These are phyloP conservation scores for Ulota crispa DNA, from an alignment of 225 moss, liverwort and hornwort genomes.

Conservation along the genomic window DNA sequence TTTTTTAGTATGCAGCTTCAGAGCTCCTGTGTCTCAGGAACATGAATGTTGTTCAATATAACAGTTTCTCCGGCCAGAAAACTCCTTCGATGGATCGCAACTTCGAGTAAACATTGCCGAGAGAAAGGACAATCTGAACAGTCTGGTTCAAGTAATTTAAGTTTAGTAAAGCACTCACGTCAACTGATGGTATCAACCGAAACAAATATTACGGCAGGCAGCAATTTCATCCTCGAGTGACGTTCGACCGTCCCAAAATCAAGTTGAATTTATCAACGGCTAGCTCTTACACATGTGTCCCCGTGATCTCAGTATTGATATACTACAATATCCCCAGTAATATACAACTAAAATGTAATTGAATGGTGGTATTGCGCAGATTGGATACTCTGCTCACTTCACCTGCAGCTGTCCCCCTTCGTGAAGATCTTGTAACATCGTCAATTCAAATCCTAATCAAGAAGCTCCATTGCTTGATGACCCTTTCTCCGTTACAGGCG, in stretches of 20 bases:
- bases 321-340: conserved; percentile 27
- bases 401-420: neutral
- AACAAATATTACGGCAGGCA: neutral
- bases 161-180: neutral
- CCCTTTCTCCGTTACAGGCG: conserved; percentile 5
- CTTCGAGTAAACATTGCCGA: neutral
- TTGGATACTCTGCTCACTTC: neutral
- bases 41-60: neutral
- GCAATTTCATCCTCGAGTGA: neutral
- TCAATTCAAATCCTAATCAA: neutral
- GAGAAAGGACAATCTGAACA: neutral
- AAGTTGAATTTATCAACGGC: neutral
- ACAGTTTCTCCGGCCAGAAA: neutral
- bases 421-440: neutral
- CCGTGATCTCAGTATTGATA: conserved; percentile 21
- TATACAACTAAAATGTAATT: conserved; percentile 30
- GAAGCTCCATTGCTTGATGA: neutral
- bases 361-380: neutral
- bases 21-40: neutral
- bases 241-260: neutral
- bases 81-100: neutral
- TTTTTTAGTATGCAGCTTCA: neutral
- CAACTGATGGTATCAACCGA: neutral
- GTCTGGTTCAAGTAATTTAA: neutral
- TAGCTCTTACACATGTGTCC: neutral